Conservation (phyloP, 1,139 yeast genomes). For the Lodderomyces parapsilosis region DNA sequence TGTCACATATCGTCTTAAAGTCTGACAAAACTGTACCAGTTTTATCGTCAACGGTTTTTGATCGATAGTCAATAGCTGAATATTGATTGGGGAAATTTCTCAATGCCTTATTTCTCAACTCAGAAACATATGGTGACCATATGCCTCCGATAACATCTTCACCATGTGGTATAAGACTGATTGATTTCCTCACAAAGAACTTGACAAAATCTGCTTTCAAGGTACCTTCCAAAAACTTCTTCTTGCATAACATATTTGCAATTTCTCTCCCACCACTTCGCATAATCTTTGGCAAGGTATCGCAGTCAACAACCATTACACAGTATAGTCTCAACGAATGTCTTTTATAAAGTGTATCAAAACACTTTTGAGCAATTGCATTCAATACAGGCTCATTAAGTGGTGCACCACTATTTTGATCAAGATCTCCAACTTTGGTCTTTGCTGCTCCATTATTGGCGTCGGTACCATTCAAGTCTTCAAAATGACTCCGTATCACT, state of each 20-base stretch:
- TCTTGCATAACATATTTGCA: slow-evolving; percentile 90
- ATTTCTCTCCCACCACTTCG: slow-evolving; percentile 87
- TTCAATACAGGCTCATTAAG: slow-evolving; percentile 62
- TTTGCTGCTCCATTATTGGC: slow-evolving; percentile 12
- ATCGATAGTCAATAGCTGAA: slow-evolving; percentile 73
- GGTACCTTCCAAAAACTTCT: slow-evolving; percentile 73
- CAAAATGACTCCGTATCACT: slow-evolving; percentile 48
- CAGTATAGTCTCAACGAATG: slow-evolving; percentile 83
- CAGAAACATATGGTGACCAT: slow-evolving; percentile 75
- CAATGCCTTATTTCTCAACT: slow-evolving; percentile 52
- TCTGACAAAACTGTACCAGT: slow-evolving; percentile 73
- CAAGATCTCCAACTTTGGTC: slow-evolving; percentile 16
- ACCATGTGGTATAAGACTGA: slow-evolving; percentile 72
- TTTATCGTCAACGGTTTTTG: slow-evolving; percentile 70
- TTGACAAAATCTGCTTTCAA: slow-evolving; percentile 78
- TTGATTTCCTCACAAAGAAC: slow-evolving; percentile 67
- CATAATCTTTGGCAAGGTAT: slow-evolving; percentile 78
- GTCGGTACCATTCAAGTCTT: slow-evolving; percentile 19
- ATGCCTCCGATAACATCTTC: slow-evolving; percentile 80
- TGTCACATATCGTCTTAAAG: slow-evolving; percentile 68
- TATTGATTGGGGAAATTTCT: slow-evolving; percentile 52
- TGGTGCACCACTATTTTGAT: slow-evolving; percentile 34
- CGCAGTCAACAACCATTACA: slow-evolving; percentile 76
- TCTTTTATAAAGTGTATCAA: slow-evolving; percentile 63
- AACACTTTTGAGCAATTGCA: slow-evolving; percentile 72